Evolutionary conservation across 163 green algal genomes (phyloP).

Genomic region (Chlorella variabilis): DNA sequence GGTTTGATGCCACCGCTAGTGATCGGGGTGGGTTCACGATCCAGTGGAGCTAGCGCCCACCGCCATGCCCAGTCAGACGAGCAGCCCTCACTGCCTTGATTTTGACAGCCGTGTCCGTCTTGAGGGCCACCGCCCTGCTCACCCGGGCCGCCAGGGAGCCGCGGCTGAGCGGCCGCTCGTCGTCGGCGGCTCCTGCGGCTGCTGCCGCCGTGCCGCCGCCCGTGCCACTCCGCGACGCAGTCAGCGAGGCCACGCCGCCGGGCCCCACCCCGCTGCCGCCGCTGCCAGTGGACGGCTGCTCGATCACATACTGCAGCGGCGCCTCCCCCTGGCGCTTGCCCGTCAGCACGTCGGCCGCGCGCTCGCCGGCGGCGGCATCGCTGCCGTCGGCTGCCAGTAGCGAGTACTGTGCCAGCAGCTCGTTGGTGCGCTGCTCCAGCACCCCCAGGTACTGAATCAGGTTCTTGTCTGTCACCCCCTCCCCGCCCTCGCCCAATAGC

Average conservation of each 20-base stretch:
- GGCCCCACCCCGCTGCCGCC: slow-evolving; percentile 37
- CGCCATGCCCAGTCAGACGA: too few species aligned
- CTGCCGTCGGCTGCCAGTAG: slow-evolving; percentile 39
- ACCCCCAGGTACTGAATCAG: slow-evolving; percentile 89
- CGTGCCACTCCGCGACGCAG: background rate
- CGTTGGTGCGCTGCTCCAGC: slow-evolving; percentile 87
- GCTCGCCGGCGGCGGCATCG: slow-evolving; percentile 45
- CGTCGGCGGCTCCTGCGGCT: slow-evolving; percentile 19
- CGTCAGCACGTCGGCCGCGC: slow-evolving; percentile 51
- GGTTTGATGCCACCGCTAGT: too few species aligned
- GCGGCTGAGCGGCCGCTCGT: slow-evolving; percentile 53
- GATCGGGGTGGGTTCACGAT: too few species aligned
- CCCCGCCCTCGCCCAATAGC: slow-evolving; percentile 72
- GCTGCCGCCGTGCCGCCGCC: background rate
- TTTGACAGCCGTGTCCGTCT: slow-evolving; percentile 33
- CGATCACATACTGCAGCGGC: slow-evolving; percentile 66
- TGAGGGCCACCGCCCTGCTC: slow-evolving; percentile 52
- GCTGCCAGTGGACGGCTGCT: slow-evolving; percentile 57
- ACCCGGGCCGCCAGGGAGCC: slow-evolving; percentile 55
- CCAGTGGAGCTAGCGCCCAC: too few species aligned
- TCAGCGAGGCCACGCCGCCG: background rate
- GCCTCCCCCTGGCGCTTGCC: slow-evolving; percentile 43
- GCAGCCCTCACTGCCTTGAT: slow-evolving; percentile 14
- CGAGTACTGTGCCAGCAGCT: slow-evolving; percentile 75
- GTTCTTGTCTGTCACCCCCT: slow-evolving; percentile 74